Conservation (phyloP, 352 stramenopile genomes). For the Pythium coloratum region DNA sequence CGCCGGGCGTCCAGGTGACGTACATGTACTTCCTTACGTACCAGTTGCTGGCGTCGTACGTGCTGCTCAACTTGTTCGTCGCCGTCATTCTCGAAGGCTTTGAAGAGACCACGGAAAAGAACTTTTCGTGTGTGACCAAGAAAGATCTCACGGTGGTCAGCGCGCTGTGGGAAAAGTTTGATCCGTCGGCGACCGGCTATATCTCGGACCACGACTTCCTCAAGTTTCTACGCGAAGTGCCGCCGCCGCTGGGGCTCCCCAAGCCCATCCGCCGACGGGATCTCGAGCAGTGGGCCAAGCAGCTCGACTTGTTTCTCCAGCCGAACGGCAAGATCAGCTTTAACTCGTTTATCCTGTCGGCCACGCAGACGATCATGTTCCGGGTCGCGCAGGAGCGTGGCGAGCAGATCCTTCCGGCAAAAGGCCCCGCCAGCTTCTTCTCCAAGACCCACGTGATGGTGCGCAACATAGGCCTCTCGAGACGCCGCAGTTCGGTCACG, state of each 20-base stretch:
- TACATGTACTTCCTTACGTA: conserved; percentile 76
- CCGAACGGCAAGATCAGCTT: conserved; percentile 38
- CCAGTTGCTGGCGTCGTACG: conserved; percentile 62
- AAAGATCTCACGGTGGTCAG: conserved; percentile 35
- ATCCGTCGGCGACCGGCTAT: conserved; percentile 32
- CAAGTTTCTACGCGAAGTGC: conserved; percentile 38
- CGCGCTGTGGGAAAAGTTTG: conserved; percentile 38
- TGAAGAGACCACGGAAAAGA: conserved; percentile 51
- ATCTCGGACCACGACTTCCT: conserved; percentile 44
- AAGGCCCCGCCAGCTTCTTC: conserved; percentile 31
- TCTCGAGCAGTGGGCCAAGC: conserved; percentile 35
- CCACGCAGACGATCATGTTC: conserved; percentile 35
- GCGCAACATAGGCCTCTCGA: conserved; percentile 15
- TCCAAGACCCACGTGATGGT: conserved; percentile 30
- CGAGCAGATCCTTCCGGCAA: conserved; percentile 31
- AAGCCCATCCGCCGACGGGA: conserved; percentile 28
- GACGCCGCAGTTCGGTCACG: conserved; percentile 20
- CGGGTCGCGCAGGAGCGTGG: conserved; percentile 30
- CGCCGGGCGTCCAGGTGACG: conserved; percentile 35
- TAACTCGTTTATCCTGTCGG: conserved; percentile 39
- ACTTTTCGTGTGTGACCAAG: conserved; percentile 37
- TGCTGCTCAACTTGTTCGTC: conserved; percentile 79
- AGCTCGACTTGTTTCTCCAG: conserved; percentile 32
- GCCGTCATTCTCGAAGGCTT: conserved; percentile 84
- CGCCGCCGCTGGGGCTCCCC: conserved; percentile 39